Percentiles rank a stretch among this genome's conserved stretches.
Evolutionary conservation across 169 alveolate genomes (phyloP).

Genomic region (Plasmodium sp.): DNA sequence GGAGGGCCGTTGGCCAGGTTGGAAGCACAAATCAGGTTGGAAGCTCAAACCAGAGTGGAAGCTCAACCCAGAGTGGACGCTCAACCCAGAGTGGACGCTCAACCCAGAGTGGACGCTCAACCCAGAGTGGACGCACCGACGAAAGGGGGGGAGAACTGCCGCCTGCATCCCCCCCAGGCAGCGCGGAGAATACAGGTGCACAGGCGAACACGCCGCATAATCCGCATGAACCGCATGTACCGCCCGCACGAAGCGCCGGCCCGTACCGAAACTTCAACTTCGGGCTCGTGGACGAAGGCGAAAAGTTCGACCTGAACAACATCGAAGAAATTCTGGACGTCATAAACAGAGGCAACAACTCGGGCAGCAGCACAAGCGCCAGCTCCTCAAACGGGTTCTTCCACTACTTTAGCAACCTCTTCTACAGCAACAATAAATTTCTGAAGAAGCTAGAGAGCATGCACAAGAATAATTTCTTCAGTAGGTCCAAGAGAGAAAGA

Average conservation of each 20-base stretch:
- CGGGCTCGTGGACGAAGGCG: constrained; percentile 27
- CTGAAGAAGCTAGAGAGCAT: constrained; percentile 48
- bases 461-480: constrained; percentile 53
- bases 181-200: background rate
- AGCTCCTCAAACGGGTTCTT: constrained; percentile 63
- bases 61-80: too few species aligned
- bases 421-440: constrained; percentile 60
- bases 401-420: constrained; percentile 43
- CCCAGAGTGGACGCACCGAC: background rate
- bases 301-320: constrained; percentile 33
- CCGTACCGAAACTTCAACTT: constrained; percentile 51
- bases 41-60: too few species aligned
- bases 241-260: background rate
- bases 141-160: background rate
- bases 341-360: constrained; percentile 39
- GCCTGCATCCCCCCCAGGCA: background rate
- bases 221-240: too few species aligned
- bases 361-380: constrained; percentile 7
- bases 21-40: background rate
- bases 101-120: background rate
- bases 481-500: constrained; percentile 25
- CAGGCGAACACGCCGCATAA: background rate
- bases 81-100: too few species aligned
- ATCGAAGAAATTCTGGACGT: constrained; percentile 75
- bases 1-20: background rate